A percentile compares a stretch with the other conserved stretches of the same genome.
Evolutionary conservation across 2,329 filamentous ascomycete species (phyloP).

Genomic region (Corinectria fuckeliana): DNA sequence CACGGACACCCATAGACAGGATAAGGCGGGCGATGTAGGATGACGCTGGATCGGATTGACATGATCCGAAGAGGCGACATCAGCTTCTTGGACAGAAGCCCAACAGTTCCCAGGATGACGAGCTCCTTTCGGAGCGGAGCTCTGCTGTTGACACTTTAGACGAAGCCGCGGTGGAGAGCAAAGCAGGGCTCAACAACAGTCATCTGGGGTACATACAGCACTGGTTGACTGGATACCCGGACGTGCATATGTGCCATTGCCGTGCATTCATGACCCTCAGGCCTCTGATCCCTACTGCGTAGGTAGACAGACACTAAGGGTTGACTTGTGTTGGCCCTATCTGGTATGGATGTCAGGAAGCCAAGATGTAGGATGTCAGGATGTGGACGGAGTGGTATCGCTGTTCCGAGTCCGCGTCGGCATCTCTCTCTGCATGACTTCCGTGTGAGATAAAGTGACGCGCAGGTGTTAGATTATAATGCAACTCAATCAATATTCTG

Average conservation of each 20-base stretch:
- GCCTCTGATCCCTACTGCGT: background rate
- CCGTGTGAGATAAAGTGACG: conserved; percentile 9
- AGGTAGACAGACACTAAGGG: background rate
- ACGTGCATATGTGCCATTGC: conserved; percentile 27
- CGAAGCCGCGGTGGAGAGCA: conserved; percentile 27
- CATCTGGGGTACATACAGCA: conserved; percentile 38
- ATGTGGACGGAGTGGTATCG: conserved; percentile 1
- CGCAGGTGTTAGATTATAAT: background rate
- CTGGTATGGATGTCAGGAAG: conserved; percentile 2
- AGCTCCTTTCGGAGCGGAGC: conserved; percentile 10
- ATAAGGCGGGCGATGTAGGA: background rate
- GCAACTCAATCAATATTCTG: background rate
- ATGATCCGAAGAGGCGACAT: background rate
- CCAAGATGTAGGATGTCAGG: background rate
- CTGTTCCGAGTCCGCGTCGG: conserved; percentile 1
- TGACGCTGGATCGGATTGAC: background rate
- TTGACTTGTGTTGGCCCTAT: background rate
- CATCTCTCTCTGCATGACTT: background rate
- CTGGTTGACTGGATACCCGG: conserved; percentile 21
- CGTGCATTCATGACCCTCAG: conserved; percentile 22
- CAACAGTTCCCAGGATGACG: background rate
- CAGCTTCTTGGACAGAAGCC: background rate
- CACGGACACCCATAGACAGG: background rate
- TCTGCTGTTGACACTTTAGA: conserved; percentile 29
- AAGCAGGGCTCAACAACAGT: conserved; percentile 18